Conservation (phyloP, 2,329 filamentous ascomycete species). For the Ophiocordyceps camponoti-floridani region DNA sequence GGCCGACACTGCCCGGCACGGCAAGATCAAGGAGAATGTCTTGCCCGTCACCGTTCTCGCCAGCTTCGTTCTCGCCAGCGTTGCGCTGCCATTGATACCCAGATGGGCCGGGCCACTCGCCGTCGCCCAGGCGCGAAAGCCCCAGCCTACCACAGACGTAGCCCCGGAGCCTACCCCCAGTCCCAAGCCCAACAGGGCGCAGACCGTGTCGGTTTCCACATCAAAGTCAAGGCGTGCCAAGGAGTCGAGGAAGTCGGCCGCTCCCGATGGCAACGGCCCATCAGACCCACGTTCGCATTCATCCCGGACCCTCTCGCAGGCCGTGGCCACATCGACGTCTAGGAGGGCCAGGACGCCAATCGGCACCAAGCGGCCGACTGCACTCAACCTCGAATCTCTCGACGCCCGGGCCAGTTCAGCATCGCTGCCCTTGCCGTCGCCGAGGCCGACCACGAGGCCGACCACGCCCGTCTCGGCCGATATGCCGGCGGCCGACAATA, state of each 20-base stretch:
- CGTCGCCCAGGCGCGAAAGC: constrained; percentile 65
- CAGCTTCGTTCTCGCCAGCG: constrained; percentile 61
- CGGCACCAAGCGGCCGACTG: constrained; percentile 23
- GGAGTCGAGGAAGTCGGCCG: constrained; percentile 27
- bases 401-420: constrained; percentile 51
- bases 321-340: constrained; percentile 6
- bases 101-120: constrained; percentile 64
- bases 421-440: constrained; percentile 46
- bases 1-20: constrained; percentile 46
- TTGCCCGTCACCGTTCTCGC: constrained; percentile 65
- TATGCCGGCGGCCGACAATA: constrained; percentile 23
- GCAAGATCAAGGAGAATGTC: constrained; percentile 68
- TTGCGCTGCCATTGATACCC: constrained; percentile 60
- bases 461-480: constrained; percentile 40
- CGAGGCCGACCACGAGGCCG: constrained; percentile 32
- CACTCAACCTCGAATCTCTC: constrained; percentile 32
- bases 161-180: constrained; percentile 16
- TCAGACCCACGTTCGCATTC: constrained; percentile 10
- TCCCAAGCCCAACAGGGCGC: constrained; percentile 42
- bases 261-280: constrained; percentile 18
- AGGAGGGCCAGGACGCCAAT: constrained; percentile 13
- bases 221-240: constrained; percentile 30
- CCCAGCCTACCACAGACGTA: constrained; percentile 25
- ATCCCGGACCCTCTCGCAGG: constrained; percentile 8
- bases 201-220: constrained; percentile 40